Percentiles rank a stretch among this genome's conserved stretches.
phyloP scores from a whole-genome alignment of 768 basidiomycete species.

The Lyophyllum semitale region DNA sequence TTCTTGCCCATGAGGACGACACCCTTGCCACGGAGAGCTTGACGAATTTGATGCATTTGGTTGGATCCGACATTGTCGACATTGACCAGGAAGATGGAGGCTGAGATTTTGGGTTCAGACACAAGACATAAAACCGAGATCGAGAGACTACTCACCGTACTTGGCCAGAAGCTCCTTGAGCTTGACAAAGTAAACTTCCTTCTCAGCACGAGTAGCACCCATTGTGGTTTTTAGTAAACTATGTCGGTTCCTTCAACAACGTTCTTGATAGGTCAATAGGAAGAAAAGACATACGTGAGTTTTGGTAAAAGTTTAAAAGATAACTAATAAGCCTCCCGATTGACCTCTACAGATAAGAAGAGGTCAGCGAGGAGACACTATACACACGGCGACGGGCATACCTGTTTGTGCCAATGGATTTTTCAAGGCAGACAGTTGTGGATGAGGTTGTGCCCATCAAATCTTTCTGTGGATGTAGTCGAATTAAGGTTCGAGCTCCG shows the following conservation, averaged over 20 bases:
- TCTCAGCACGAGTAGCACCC: constrained; percentile 91
- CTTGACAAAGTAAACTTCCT: constrained; percentile 89
- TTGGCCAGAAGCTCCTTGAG: constrained; percentile 90
- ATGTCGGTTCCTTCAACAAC: not conserved
- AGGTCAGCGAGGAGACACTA: not conserved
- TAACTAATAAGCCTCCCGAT: constrained; percentile 81
- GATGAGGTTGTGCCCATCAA: constrained; percentile 22
- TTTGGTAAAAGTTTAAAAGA: constrained; percentile 22
- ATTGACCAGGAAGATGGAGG: constrained; percentile 98
- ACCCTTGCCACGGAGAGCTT: constrained; percentile 93
- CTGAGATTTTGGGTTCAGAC: constrained; percentile 40
- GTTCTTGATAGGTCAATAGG: not conserved
- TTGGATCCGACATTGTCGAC: constrained; percentile 99
- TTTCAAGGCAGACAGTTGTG: constrained; percentile 78
- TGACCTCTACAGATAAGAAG: constrained; percentile 58
- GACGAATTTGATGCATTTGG: constrained; percentile 99
- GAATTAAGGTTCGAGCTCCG: constrained; percentile 34
- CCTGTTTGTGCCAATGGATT: constrained; percentile 89
- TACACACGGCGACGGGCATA: constrained; percentile 26
- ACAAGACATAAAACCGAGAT: not conserved
- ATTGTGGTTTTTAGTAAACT: constrained; percentile 54
- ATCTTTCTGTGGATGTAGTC: constrained; percentile 37
- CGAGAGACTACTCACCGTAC: constrained; percentile 67
- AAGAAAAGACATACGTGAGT: constrained; percentile 14
- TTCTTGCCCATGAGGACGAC: constrained; percentile 99